Evolutionary conservation across 176 grass and related monocot species (phyloP), one percentile per base, ranked within the genome.

Genomic region (Oropetium thomaeum): DNA sequence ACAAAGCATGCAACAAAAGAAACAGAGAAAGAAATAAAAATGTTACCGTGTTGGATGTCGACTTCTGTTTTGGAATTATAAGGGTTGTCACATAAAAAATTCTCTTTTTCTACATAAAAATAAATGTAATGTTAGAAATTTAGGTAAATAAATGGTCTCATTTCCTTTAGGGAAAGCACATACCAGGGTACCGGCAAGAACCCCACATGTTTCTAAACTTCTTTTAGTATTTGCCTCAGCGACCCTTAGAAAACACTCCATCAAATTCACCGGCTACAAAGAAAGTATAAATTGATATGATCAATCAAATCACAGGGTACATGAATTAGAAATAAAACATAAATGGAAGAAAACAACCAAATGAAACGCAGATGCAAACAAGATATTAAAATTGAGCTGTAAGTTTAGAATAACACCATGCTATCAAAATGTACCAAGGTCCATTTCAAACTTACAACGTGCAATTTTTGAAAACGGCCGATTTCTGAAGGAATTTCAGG

Each of bases 61-160:
- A 93, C 72, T 99, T 91, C 86, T 99, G 96, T 72, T 99, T 99
- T 30, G 96, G 96, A 58, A 99, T 99, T 82, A 99, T 99, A 45
- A 99, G 86, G 45, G 89, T 90, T 27, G 91, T 95, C 73, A 99
- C 87, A 60, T 74, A 88, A 86, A 99, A 99, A 38, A 75, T 95
- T 87, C 96, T 90, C 40, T 92, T 96, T 95, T 96, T 99, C 96
- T 99, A 75, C 82, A 97, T 65, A 1, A 80, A 84, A 82, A 83
- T 74, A 22, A 52, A 45, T 60, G 32, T 78, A 78, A 41, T 63
- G 33, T 92, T 48, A 90, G 64, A 60, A 77, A 53, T 64, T 25
- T n/a, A 71, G 70, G 22, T 12, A 82, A 82, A 83, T 64, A 5
- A 73, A 12, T 33, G 23, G 65, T 76, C 53, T 22, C 2, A 73